Base-by-base conservation (phyloP, 495 filamentous ascomycete genomes). In the Geoglossum glabrum region DNA sequence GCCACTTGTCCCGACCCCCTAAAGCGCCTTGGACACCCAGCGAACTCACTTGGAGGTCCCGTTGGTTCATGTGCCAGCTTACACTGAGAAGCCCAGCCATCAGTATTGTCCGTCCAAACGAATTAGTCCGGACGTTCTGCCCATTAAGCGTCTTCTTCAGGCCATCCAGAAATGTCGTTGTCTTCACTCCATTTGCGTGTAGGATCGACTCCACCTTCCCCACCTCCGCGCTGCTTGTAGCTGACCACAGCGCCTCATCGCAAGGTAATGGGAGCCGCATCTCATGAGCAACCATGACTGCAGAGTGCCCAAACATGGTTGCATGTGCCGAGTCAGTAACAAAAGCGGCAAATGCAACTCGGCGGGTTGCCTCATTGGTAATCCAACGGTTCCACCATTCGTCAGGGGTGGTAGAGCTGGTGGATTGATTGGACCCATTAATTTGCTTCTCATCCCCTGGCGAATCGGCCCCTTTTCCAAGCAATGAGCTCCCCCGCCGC, bases 381-480 rank as follows among this genome's bases (percentile, higher is more conserved):
- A 96, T 93, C 92, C 92, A 98, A 61, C 88, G 83, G 61, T 88
- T 86, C 92, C 92, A 98, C 71, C 84, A 92, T 64, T 95, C 88
- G 57, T 95, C 92, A 0, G 81, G 78, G 1, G 81, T 86, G 55
- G 82, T 78, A 17, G 56, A 33, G n/a, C 56, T 21, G 8, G 57
- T 71, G 65, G 25, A 75, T 46, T 82, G 76, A 21, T 76, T 72
- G 56, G 79, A 82, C 28, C 60, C 47, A 30, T 49, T 52, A 40
- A 27, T 19, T 57, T 58, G 40, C 65, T 75, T 74, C 57, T 83
- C 76, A 55, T 90, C 86, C 60, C 84, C 76, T 6, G 92, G 89
- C 7, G 87, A 90, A 62, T 97, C 92, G 43, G 87, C 73, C 0
- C 87, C 81, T 58, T 85, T 82, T n/a, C 88, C 90, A 61, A 95